Evolutionary conservation across 1,284 basidiomycete species (phyloP).

Genomic region (Lignosus rhinocerotis): DNA sequence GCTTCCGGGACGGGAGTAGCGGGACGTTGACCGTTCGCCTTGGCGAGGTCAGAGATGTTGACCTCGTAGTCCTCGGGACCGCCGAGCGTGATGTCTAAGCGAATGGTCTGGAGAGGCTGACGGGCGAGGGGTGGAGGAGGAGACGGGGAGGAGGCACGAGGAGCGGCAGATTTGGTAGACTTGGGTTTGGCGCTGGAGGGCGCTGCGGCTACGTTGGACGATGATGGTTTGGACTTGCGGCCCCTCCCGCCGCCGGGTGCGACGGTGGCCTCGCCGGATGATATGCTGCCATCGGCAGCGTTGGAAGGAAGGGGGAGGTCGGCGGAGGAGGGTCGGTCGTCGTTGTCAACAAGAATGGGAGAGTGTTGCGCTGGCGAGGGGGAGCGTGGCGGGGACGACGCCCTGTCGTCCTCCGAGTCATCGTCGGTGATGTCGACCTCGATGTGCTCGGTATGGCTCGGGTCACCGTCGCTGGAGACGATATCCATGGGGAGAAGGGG

Average conservation of each 20-base stretch:
- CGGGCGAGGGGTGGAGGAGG: conserved; percentile 54
- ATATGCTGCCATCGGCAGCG: conserved; percentile 6
- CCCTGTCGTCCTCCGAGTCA: conserved; percentile 11
- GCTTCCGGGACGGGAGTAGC: conserved; percentile 50
- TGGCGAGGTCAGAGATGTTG: conserved; percentile 58
- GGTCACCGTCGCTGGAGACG: conserved; percentile 27
- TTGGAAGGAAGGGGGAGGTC: conserved; percentile 12
- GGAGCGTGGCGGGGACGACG: conserved; percentile 18
- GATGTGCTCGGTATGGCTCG: conserved; percentile 19
- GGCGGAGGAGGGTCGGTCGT: conserved; percentile 16
- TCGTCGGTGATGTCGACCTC: conserved; percentile 12
- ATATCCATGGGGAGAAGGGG: conserved; percentile 17
- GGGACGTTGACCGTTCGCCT: conserved; percentile 63
- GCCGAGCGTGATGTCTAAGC: conserved; percentile 69
- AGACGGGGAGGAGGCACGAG: conserved; percentile 60
- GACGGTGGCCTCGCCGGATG: conserved; percentile 9
- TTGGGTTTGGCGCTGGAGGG: conserved; percentile 40
- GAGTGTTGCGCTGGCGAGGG: conserved; percentile 32
- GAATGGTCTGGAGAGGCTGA: conserved; percentile 62
- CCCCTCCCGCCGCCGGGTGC: conserved; percentile 19
- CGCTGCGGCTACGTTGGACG: conserved; percentile 29
- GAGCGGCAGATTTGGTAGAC: conserved; percentile 44
- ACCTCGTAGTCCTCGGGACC: conserved; percentile 74
- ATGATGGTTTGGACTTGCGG: conserved; percentile 32
- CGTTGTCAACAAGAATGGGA: conserved; percentile 30